These are phyloP conservation scores for Aureobasidium sp. DNA, from an alignment of 2,329 filamentous ascomycete species.

Conservation along the genomic window DNA sequence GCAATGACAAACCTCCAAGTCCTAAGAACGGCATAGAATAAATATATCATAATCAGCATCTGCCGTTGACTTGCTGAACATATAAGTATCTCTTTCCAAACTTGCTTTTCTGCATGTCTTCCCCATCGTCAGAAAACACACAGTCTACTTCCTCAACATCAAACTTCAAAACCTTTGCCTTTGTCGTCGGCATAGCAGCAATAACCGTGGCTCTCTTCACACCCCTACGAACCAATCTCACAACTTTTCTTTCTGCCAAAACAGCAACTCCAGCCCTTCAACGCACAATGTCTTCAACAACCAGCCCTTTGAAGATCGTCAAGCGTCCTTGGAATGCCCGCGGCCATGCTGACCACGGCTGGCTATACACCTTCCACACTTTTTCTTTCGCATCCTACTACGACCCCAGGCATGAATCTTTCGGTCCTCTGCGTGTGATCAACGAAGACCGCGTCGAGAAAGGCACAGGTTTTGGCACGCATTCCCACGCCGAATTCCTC, in stretches of 20 bases:
- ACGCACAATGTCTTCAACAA: constrained; percentile 16
- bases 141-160: constrained; percentile 1
- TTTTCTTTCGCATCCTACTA: constrained; percentile 72
- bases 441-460: constrained; percentile 79
- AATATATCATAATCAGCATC: constrained; percentile 2
- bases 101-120: constrained; percentile 14
- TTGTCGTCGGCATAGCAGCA: constrained; percentile 28
- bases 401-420: constrained; percentile 57
- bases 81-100: background rate
- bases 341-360: constrained; percentile 74
- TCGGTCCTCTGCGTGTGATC: constrained; percentile 71
- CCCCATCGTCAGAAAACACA: constrained; percentile 9
- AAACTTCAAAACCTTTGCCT: constrained; percentile 21
- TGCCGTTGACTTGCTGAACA: background rate
- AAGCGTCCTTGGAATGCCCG: constrained; percentile 63
- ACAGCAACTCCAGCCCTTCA: constrained; percentile 10
- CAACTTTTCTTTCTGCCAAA: constrained; percentile 25
- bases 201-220: constrained; percentile 38
- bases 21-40: background rate
- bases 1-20: constrained; percentile 5
- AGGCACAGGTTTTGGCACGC: constrained; percentile 71
- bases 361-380: constrained; percentile 80
- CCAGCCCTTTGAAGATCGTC: constrained; percentile 48
- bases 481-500: constrained; percentile 77
- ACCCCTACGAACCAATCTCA: constrained; percentile 29